Evolutionary conservation across 257 asterid genomes (phyloP).

Genomic region (Ophiorrhiza pumila): DNA sequence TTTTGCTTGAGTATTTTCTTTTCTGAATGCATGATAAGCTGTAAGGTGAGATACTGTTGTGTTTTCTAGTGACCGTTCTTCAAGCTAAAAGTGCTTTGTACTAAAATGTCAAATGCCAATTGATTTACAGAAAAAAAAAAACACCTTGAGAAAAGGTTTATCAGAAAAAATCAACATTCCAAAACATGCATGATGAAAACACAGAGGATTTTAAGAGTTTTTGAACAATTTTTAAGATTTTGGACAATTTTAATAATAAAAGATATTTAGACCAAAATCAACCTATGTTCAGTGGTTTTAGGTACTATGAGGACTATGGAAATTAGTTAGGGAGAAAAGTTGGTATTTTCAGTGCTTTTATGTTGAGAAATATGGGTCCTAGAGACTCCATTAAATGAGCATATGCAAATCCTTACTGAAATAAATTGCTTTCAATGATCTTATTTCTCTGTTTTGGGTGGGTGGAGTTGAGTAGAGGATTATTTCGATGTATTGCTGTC

Average conservation of each 20-base stretch:
- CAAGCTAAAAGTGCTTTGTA: not conserved
- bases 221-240: not conserved
- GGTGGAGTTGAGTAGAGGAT: not conserved
- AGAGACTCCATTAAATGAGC: not conserved
- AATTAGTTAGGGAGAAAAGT: too few species aligned
- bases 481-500: not conserved
- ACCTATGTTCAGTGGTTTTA: not conserved
- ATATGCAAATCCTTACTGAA: not conserved
- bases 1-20: not conserved
- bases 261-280: not conserved
- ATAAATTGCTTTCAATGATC: not conserved
- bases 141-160: not conserved
- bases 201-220: too few species aligned
- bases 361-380: not conserved
- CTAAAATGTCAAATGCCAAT: not conserved
- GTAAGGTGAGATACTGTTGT: not conserved
- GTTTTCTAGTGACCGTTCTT: not conserved
- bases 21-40: not conserved
- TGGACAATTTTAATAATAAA: too few species aligned
- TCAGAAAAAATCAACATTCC: not conserved
- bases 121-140: not conserved
- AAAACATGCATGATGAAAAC: not conserved
- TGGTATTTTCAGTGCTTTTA: too few species aligned
- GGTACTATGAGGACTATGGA: not conserved
- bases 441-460: not conserved